Conservation (phyloP, 140 eudicot species). For the Ambrosia hybrid region DNA sequence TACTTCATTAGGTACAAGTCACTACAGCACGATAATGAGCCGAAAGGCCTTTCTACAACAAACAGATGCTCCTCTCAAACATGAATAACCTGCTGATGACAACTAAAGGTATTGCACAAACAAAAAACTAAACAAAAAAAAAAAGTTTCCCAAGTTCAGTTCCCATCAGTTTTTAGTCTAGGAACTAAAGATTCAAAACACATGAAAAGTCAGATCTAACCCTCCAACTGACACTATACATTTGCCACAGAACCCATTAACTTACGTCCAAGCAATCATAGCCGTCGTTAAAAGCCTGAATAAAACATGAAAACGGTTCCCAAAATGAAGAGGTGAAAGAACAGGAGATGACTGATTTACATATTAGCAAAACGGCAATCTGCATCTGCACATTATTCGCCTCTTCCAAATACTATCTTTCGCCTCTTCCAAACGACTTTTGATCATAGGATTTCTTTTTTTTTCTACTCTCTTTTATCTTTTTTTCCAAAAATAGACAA, state of each 20-base stretch:
- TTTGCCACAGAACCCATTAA: constrained; percentile 34
- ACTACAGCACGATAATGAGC: constrained; percentile 25
- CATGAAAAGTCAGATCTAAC: constrained; percentile 40
- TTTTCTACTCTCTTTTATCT: neutral
- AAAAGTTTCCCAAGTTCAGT: constrained; percentile 14
- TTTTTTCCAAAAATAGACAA: constrained; percentile 42
- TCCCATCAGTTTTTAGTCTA: constrained; percentile 25
- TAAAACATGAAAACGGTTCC: constrained; percentile 12
- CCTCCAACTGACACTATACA: constrained; percentile 33
- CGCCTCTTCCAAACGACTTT: constrained; percentile 38
- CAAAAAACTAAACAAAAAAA: neutral
- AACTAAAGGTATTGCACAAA: constrained; percentile 20
- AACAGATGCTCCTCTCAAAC: constrained; percentile 35
- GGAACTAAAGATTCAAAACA: constrained; percentile 28
- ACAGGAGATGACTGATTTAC: constrained; percentile 31
- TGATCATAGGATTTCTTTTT: constrained; percentile 13
- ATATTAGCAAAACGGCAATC: constrained; percentile 31
- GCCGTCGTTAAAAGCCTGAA: constrained; percentile 5
- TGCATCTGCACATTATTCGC: constrained; percentile 34
- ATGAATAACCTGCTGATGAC: constrained; percentile 35
- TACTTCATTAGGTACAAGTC: constrained; percentile 24
- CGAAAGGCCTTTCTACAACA: constrained; percentile 25
- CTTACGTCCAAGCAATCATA: constrained; percentile 26
- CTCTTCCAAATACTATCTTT: constrained; percentile 35
- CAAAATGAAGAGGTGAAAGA: constrained; percentile 28